Evolutionary conservation across 495 filamentous ascomycete species (phyloP), one percentile per base, ranked within the genome.

Genomic region (Articulospora tetracladia): DNA sequence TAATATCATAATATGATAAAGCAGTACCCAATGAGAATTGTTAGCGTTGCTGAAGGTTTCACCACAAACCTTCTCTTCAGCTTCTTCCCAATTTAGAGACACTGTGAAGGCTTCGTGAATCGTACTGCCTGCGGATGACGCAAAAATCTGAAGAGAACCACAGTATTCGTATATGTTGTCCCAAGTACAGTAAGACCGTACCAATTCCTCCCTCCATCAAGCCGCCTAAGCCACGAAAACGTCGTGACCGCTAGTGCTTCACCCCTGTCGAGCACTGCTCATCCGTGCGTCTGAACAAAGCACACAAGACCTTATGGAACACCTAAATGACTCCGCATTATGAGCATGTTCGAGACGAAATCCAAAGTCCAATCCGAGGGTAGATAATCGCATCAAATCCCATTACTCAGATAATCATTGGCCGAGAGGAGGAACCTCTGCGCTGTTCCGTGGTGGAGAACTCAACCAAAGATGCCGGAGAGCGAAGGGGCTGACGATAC

Each of bases 391-490:
- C 13, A 32, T 13, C 51, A 20, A 34, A 30, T 11, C 2, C 25
- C 51, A 54, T 54, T 11, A 25, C 4, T 17, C 25, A 30, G 22
- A 20, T 8, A 8, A 54, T 30, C 27, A 10, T 49, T 55, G 56
- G 49, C 46, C 53, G 52, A 20, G 48, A 57, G 39, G 23, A 30
- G 22, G 55, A 46, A 41, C 26, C 12, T 6, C 44, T n/a, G 19
- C 60, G 47, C 8, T 27, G 20, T 27, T 6, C 20, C 4, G 47
- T 27, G 23, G 47, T 47, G 44, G 44, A 26, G 48, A 47, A 32
- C 25, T 24, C 56, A 61, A 20, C 63, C 22, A 32, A 68, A 66
- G 26, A 68, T 68, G 66, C 63, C 63, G 28, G 55, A 56, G 62
- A 55, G 53, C 32, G 55, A 24, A 36, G 55, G 61, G 1, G 58